Evolutionary conservation across 2,329 filamentous ascomycete species (phyloP), one percentile per base, ranked within the genome.

Genomic region (Calonectria multiphialidica): DNA sequence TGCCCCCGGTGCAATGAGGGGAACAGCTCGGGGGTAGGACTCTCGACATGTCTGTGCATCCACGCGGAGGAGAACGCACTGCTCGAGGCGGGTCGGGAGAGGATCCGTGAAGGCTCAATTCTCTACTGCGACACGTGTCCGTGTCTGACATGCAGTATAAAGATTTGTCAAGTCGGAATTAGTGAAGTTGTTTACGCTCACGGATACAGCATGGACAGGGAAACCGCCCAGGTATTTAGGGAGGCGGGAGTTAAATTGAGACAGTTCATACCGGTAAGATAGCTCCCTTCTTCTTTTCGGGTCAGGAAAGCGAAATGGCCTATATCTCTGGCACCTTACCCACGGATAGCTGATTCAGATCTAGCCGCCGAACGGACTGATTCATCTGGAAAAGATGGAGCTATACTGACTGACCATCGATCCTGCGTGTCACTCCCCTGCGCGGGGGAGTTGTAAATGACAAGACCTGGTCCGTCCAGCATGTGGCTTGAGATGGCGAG

Each of bases 51-150:
- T 81, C 89, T 98, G 62, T 99, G 97, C 83, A 91, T 99, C n/a
- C 97, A 99, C 83, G 97, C 97, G 1, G 97, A 99, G 86, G 97
- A 99, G 85, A 99, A 99, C 82, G 97, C 97, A 1, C 88, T 99
- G 70, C 88, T 99, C 12, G 97, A 99, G 86, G 97, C 97, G 23
- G 97, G 97, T 0, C 89, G 97, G 78, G 97, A 98, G 84, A 89
- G 97, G 70, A 95, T 99, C 77, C 88, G 95, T 23, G 93, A 95
- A 68, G 94, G 93, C 5, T 91, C 94, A 44, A 94, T 95, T 62
- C 86, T 99, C 30, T 99, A 98, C 85, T 98, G 96, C 84, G 95
- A 98, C 82, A 98, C 96, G 77, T 99, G 97, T 83, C 97, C 97
- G 5, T 99, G 97, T 82, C 87, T 99, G 83, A 99, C 97, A 2